phyloP scores from a whole-genome alignment of 177 flowering plant genomes.

The Vitis hybrid region DNA sequence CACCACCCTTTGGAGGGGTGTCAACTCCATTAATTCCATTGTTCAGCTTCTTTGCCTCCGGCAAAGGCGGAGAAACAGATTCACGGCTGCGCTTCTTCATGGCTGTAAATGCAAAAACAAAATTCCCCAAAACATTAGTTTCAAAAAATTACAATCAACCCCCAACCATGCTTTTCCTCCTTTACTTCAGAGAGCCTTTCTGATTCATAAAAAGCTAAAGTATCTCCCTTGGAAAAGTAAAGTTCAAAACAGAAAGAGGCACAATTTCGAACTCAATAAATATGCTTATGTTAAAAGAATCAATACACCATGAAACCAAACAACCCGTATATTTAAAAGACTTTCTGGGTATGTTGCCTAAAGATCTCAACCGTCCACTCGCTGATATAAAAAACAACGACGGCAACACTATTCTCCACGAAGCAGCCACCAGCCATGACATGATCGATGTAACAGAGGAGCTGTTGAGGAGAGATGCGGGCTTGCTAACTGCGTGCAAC shows the following conservation, averaged over 20 bases:
- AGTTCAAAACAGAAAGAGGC: neutral
- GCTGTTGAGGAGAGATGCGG: too few species aligned
- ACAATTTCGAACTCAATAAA: neutral
- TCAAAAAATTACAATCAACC: neutral
- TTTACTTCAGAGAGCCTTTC: slow-evolving; percentile 5
- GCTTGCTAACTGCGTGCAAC: too few species aligned
- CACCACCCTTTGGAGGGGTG: slow-evolving; percentile 20
- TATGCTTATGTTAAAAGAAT: slow-evolving; percentile 4
- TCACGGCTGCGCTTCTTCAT: slow-evolving; percentile 61
- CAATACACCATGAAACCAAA: slow-evolving; percentile 11
- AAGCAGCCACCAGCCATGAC: too few species aligned
- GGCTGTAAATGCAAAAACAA: slow-evolving; percentile 40
- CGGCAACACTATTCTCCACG: too few species aligned
- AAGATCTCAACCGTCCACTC: too few species aligned
- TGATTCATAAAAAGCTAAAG: slow-evolving; percentile 11
- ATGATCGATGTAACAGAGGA: too few species aligned
- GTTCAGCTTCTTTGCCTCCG: slow-evolving; percentile 40
- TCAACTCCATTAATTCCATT: slow-evolving; percentile 22
- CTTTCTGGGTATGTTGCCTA: too few species aligned
- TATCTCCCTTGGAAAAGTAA: slow-evolving; percentile 19
- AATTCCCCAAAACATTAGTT: slow-evolving; percentile 1
- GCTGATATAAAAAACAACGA: too few species aligned
- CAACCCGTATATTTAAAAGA: too few species aligned
- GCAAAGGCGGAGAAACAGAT: slow-evolving; percentile 47
- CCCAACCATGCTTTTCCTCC: neutral